Evolutionary conservation across 2,329 filamentous ascomycete genomes (phyloP).

Genomic region (Nemania sp.): DNA sequence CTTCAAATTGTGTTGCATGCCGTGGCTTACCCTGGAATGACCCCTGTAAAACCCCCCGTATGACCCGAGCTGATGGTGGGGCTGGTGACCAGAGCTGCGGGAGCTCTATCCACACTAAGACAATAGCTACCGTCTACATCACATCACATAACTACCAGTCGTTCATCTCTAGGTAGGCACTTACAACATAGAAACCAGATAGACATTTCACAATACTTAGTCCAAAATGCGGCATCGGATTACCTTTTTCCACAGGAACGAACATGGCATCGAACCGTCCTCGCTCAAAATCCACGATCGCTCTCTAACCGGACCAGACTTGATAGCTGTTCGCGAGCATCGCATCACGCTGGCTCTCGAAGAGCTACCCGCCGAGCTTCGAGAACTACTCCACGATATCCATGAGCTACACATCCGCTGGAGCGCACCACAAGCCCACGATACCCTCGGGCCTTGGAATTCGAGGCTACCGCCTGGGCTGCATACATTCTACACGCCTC

Average conservation of each 20-base stretch:
- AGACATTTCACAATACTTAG: not conserved
- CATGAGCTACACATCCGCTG: slow-evolving; percentile 84
- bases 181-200: slow-evolving; percentile 9
- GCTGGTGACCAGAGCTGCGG: not conserved
- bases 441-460: slow-evolving; percentile 75
- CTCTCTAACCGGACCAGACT: slow-evolving; percentile 65
- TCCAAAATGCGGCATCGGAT: slow-evolving; percentile 78
- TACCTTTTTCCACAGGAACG: slow-evolving; percentile 79
- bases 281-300: slow-evolving; percentile 68
- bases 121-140: not conserved
- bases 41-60: not conserved
- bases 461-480: slow-evolving; percentile 83
- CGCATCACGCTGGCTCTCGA: slow-evolving; percentile 78
- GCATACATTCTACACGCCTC: slow-evolving; percentile 81
- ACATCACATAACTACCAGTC: not conserved
- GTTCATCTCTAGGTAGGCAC: not conserved
- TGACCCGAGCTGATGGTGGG: not conserved
- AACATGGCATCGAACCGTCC: slow-evolving; percentile 72
- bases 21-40: too few relatives aligned
- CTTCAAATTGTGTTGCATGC: too few relatives aligned
- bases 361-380: slow-evolving; percentile 78
- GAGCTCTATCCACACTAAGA: too few relatives aligned
- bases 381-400: slow-evolving; percentile 69
- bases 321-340: slow-evolving; percentile 81
- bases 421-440: slow-evolving; percentile 70